A percentile compares a stretch with the other conserved stretches of the same genome.
These are phyloP conservation scores for Lanmaoa rubissima DNA, from an alignment of 768 basidiomycete genomes.

Conservation along the genomic window DNA sequence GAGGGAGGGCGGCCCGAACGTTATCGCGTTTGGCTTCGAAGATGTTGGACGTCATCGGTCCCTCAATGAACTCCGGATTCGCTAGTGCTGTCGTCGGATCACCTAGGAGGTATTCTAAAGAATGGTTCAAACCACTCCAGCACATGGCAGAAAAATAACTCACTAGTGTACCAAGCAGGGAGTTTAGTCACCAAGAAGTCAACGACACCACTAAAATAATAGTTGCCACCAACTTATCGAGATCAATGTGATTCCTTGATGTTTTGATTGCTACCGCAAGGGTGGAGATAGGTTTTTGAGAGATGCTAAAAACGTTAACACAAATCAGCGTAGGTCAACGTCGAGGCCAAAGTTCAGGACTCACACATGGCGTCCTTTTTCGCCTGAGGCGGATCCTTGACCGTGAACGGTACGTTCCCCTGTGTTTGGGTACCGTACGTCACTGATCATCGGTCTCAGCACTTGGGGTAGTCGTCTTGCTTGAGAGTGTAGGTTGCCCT, in stretches of 20 bases:
- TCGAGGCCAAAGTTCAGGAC: not conserved
- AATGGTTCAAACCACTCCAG: no score
- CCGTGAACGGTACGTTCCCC: not conserved
- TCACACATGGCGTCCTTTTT: slow-evolving; percentile 6
- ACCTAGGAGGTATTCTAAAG: no score
- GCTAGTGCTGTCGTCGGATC: no score
- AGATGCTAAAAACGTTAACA: not conserved
- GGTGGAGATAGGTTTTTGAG: slow-evolving; percentile 1
- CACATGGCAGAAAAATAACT: no score
- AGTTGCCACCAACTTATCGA: not conserved
- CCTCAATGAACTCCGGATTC: no score
- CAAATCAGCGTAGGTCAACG: not conserved
- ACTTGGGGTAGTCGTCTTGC: not conserved
- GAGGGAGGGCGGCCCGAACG: no score
- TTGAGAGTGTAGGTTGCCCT: slow-evolving; percentile 4
- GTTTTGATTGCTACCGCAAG: slow-evolving; percentile 3
- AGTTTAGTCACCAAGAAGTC: no score
- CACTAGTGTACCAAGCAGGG: no score
- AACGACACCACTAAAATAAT: no score
- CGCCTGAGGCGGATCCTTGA: not conserved
- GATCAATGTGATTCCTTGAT: not conserved
- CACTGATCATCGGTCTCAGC: not conserved
- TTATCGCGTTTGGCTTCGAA: no score
- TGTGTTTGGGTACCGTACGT: slow-evolving; percentile 1
- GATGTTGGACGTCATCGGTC: no score